Base-by-base conservation (phyloP, 1,139 yeast genomes). In the Saccharomyces pastorianus region DNA sequence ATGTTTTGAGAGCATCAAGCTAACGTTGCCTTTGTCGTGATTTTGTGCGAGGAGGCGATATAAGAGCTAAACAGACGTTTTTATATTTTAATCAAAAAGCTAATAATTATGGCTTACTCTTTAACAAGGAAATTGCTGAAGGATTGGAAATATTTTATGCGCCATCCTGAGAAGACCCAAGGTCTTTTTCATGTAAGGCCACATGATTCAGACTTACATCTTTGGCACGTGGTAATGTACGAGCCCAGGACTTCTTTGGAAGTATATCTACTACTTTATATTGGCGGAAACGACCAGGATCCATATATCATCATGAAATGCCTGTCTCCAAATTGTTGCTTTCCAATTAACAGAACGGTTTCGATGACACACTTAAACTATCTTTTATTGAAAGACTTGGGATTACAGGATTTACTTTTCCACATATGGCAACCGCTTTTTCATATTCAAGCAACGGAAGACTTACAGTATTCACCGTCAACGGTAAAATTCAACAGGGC, bases 191-290 rank as follows among this genome's bases (percentile, higher is more conserved):
- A 56, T 53, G 49, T 66, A 44, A 61, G 59, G 49, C 71, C 71
- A 23, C 70, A 67, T 53, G 71, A 68, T 46, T 60, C 68, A 2
- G 65, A 68, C 53, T 46, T 66, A 14, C 66, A 64, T 47, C 54
- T 67, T 6, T 67, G 71, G 71, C 67, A 67, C 55, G 51, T 67
- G 44, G 63, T 66, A 2, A 27, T 67, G 20, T 50, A 48, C 17
- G 61, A 62, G 20, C 64, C 63, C 6, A 31, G 17, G 8, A 55
- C 57, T 2, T 56, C 50, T 4, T 38, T 51, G 32, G 68, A 67
- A 53, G 42, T 67, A 11, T 68, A 64, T 54, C 51, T 64, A 28
- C 50, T 65, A 49, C 53, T 66, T 5, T 64, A 56, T 48, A 56
- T 66, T 7, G 51, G 53, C 9, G 47, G 56, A 6, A 48, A 53